These are phyloP conservation scores for Phytophthora quininea DNA, from an alignment of 352 stramenopile species.

Conservation along the genomic window DNA sequence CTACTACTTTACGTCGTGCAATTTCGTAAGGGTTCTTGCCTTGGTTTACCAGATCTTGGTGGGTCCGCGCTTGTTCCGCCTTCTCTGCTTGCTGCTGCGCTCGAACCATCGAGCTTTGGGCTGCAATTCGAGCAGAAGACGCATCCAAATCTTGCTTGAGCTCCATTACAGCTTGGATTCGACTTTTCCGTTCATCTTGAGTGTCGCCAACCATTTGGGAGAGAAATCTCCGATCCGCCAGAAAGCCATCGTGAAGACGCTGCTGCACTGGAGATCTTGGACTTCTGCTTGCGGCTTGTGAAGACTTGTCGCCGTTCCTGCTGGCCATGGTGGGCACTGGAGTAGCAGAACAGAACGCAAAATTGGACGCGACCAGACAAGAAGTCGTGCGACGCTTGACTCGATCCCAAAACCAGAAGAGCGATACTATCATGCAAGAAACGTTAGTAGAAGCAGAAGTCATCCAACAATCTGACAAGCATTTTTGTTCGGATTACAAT, in stretches of 20 bases:
- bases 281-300: not conserved
- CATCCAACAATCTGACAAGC: not conserved
- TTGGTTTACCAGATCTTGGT: constrained; percentile 63
- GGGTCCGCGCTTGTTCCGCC: constrained; percentile 40
- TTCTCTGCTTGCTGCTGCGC: constrained; percentile 33
- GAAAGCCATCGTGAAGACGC: constrained; percentile 58
- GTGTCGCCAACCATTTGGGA: constrained; percentile 44
- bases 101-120: constrained; percentile 45
- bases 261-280: constrained; percentile 40
- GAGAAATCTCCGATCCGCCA: constrained; percentile 54
- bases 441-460: not conserved
- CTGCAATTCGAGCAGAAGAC: constrained; percentile 48
- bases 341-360: not conserved
- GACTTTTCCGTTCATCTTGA: constrained; percentile 34
- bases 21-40: constrained; percentile 85
- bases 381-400: constrained; percentile 24
- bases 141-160: constrained; percentile 67
- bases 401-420: not conserved
- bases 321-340: constrained; percentile 9
- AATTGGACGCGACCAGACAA: not conserved
- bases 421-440: too few relatives aligned
- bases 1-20: constrained; percentile 50
- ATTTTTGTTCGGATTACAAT: constrained; percentile 19
- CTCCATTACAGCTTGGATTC: constrained; percentile 59
- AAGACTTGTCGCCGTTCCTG: constrained; percentile 1